Percentiles rank a stretch among this genome's conserved stretches.
Evolutionary conservation across 352 stramenopile species (phyloP).

Genomic region (Globisporangium rhizosaccharum): DNA sequence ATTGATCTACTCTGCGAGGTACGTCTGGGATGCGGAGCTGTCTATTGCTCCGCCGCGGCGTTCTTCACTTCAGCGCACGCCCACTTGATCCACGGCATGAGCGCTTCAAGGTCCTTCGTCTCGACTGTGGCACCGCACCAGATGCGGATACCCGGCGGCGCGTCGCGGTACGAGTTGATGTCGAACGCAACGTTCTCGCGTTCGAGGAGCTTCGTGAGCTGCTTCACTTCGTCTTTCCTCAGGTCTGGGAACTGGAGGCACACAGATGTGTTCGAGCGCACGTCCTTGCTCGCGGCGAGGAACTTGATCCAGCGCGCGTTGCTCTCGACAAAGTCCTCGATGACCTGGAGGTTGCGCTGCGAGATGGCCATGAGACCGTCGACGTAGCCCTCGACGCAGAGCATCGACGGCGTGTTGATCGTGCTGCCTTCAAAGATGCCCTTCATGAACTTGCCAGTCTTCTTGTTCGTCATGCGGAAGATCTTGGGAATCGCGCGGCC

Average conservation of each 20-base stretch:
- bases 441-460: constrained; percentile 91
- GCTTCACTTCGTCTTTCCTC: constrained; percentile 94
- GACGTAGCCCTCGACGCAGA: constrained; percentile 99
- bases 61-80: constrained; percentile 92
- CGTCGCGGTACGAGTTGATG: constrained; percentile 98
- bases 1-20: no score
- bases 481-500: constrained; percentile 97
- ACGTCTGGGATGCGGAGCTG: neutral
- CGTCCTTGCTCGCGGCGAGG: constrained; percentile 91
- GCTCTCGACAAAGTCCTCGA: constrained; percentile 96
- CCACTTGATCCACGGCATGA: constrained; percentile 99
- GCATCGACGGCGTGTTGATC: constrained; percentile 99
- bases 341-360: constrained; percentile 91
- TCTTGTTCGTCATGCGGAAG: constrained; percentile 96
- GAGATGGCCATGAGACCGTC: constrained; percentile 92
- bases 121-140: constrained; percentile 99
- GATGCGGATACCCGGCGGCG: constrained; percentile 96
- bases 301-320: constrained; percentile 97
- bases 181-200: constrained; percentile 95
- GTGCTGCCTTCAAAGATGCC: constrained; percentile 98
- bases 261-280: constrained; percentile 96
- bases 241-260: constrained; percentile 94
- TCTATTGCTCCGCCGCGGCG: constrained; percentile 21
- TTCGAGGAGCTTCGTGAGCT: constrained; percentile 94
- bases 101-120: constrained; percentile 94